These are phyloP conservation scores for Hanseniaspora lindneri DNA, from an alignment of 805 yeast species.

Conservation along the genomic window DNA sequence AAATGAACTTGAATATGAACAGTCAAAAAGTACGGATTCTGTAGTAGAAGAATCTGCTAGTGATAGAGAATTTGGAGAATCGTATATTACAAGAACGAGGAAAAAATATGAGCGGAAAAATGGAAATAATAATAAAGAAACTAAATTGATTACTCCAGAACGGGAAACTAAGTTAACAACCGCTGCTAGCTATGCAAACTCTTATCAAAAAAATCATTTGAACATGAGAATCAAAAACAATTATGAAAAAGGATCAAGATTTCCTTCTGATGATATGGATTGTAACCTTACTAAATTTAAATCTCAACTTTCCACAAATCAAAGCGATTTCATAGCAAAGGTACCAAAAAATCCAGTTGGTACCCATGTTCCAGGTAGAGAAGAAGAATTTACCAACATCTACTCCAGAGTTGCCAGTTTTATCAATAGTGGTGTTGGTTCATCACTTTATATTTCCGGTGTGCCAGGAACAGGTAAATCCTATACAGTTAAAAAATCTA, in stretches of 20 bases:
- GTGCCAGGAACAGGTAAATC: constrained; percentile 98
- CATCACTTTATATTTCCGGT: constrained; percentile 84
- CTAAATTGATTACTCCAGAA: neutral
- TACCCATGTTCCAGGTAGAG: constrained; percentile 61
- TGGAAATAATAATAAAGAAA: neutral
- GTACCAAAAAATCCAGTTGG: constrained; percentile 15
- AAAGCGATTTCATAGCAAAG: constrained; percentile 16
- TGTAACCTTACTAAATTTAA: constrained; percentile 15
- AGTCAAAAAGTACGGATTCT: neutral
- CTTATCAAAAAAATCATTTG: constrained; percentile 12
- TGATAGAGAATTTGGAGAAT: no score
- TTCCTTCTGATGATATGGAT: constrained; percentile 16
- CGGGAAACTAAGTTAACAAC: neutral
- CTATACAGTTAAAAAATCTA: constrained; percentile 78
- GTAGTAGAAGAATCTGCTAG: neutral
- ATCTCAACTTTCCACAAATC: neutral
- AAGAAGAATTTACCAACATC: constrained; percentile 61
- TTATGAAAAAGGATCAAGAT: constrained; percentile 20
- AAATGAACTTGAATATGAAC: neutral
- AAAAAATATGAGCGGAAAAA: no score
- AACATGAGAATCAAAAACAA: neutral
- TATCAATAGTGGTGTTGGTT: constrained; percentile 56
- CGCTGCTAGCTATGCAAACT: constrained; percentile 11
- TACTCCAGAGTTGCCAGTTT: constrained; percentile 61
- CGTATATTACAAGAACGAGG: no score